phyloP scores from a whole-genome alignment of 2,329 filamentous ascomycete genomes.

The Westerdykella aurantiaca region DNA sequence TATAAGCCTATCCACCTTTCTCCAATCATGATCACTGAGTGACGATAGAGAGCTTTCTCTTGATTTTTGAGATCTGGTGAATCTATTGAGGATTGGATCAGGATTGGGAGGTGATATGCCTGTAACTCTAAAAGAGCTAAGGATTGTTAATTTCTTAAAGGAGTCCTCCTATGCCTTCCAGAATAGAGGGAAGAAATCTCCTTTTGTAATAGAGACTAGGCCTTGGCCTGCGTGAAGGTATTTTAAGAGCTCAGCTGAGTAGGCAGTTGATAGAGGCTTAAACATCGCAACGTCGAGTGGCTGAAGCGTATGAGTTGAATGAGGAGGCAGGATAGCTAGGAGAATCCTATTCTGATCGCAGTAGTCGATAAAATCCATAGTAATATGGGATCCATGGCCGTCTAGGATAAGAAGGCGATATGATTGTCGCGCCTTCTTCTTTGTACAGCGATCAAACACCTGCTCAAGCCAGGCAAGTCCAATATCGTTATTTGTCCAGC shows the following conservation, averaged over 20 bases:
- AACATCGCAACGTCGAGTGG: slow-evolving; percentile 2
- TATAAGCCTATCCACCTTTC: slow-evolving; percentile 4
- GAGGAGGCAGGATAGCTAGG: background rate
- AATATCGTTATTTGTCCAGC: too few relatives aligned
- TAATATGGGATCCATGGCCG: slow-evolving; percentile 10
- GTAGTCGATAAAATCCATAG: slow-evolving; percentile 9
- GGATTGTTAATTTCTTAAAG: slow-evolving; percentile 1
- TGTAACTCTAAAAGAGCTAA: slow-evolving; percentile 2
- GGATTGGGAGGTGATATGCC: slow-evolving; percentile 2
- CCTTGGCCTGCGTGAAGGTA: slow-evolving; percentile 1
- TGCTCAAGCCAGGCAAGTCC: too few relatives aligned
- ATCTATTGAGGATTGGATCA: slow-evolving; percentile 4
- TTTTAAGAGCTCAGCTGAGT: slow-evolving; percentile 1
- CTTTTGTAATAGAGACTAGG: background rate
- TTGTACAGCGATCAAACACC: slow-evolving; percentile 5
- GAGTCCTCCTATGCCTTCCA: slow-evolving; percentile 2
- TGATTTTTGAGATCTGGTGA: background rate
- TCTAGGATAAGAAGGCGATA: slow-evolving; percentile 11
- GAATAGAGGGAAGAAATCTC: too few relatives aligned
- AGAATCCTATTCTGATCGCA: slow-evolving; percentile 8
- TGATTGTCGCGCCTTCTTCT: slow-evolving; percentile 2
- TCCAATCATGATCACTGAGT: slow-evolving; percentile 1
- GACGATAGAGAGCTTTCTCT: background rate
- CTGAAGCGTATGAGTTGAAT: slow-evolving; percentile 3
- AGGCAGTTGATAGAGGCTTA: slow-evolving; percentile 1